Evolutionary conservation across 2,329 filamentous ascomycete genomes (phyloP).

Genomic region (Thielaviopsis populi): DNA sequence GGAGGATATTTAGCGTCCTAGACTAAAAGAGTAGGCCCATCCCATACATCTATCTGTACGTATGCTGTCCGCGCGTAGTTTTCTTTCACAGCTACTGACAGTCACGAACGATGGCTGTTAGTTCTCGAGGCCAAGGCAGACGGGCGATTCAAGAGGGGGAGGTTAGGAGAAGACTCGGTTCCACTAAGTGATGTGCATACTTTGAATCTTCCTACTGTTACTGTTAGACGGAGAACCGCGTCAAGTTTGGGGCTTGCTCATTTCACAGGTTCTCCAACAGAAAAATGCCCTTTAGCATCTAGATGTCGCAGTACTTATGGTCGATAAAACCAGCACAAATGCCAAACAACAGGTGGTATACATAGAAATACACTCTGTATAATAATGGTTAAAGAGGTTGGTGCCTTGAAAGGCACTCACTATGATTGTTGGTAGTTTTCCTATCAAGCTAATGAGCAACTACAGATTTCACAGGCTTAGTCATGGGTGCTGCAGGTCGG

Average conservation of each 20-base stretch:
- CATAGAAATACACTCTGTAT: background rate
- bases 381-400: background rate
- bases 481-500: background rate
- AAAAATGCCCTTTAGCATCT: no score
- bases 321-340: background rate
- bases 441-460: background rate
- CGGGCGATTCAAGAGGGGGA: background rate
- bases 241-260: no score
- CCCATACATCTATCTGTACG: background rate
- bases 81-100: background rate
- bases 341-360: background rate
- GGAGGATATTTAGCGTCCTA: background rate
- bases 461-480: background rate
- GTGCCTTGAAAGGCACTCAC: background rate
- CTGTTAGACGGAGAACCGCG: no score
- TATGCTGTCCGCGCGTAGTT: background rate
- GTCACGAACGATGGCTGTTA: background rate
- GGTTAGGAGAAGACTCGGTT: no score
- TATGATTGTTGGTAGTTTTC: background rate
- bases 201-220: no score
- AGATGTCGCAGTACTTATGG: conserved; percentile 1
- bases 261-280: no score
- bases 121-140: background rate
- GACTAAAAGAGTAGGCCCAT: background rate
- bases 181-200: no score